Conservation (phyloP, 768 basidiomycete species). For the Psilocybe cyanescens region DNA sequence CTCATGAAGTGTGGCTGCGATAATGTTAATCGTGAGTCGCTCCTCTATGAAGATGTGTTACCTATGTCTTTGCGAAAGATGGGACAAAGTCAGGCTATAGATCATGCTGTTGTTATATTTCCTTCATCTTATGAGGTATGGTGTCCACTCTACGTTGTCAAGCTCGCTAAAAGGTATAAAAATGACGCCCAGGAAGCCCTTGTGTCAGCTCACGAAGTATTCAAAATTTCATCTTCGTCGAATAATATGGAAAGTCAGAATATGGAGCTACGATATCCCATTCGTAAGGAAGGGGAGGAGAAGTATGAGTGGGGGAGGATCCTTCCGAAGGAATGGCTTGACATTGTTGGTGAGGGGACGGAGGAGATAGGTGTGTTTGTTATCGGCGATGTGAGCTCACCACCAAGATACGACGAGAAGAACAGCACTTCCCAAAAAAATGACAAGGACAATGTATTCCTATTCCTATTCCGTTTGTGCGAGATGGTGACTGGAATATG, state of each 20-base stretch:
- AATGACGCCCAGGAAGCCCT: background rate
- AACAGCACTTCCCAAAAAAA: no score
- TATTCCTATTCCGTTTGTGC: no score
- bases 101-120: background rate
- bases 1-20: no score
- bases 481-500: no score
- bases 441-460: no score
- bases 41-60: no score
- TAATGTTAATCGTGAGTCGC: no score
- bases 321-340: constrained; percentile 1
- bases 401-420: background rate
- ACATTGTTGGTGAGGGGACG: background rate
- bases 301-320: background rate
- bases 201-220: background rate
- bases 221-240: background rate
- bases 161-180: no score
- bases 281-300: background rate
- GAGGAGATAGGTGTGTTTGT: constrained; percentile 8
- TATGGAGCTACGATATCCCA: background rate
- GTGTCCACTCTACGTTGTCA: background rate
- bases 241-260: background rate
- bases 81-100: background rate
- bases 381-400: background rate
- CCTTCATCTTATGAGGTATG: background rate
- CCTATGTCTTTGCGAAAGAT: no score